Evolutionary conservation across 768 basidiomycete species (phyloP), one percentile per base, ranked within the genome.

Genomic region (Clathrus columnatus): DNA sequence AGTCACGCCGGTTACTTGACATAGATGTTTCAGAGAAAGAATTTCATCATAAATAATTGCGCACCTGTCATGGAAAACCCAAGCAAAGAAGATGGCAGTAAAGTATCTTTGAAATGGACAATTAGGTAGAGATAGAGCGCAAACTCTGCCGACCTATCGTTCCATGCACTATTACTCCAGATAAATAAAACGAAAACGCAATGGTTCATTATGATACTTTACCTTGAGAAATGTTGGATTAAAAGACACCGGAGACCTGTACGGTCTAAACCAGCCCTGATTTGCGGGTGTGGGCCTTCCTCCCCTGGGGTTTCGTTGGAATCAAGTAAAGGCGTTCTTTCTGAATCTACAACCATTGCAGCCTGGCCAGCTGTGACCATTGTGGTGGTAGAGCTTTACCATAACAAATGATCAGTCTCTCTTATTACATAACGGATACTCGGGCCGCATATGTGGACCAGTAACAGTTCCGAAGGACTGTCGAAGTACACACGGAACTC

Each of bases 51-150:
- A 0, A 78, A 3, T 16, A 77, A 71, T 0, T 70, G 72, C 0
- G 67, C 30, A 36, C 65, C 66, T 0, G 75, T 75, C 7, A 68
- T 70, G 29, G 68, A 61, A 57, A 80, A 76, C 0, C 77, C 79
- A 56, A 71, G 75, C 16, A 79, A 63, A 1, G 78, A 76, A 0
- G 76, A 71, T 1, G 77, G 77, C 0, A 81, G 64, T 2, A 79
- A 67, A 0, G 76, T 74, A 24, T 64, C 59, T 5, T 71, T 71
- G 64, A 74, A 78, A 18, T 73, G 60, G 1, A 61, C 63, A 51
- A 76, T 68, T 27, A 78, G 67, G 58, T 70, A 73, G 14, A 79
- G 65, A 57, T 74, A 75, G 5, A 70, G 60, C 0, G 72, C 73
- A 49, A 76, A 77, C 59, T 75, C 72, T 4, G 67, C 68, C 0